Conservation (phyloP, 2,329 filamentous ascomycete species). For the Epichloe brachyelytri region DNA sequence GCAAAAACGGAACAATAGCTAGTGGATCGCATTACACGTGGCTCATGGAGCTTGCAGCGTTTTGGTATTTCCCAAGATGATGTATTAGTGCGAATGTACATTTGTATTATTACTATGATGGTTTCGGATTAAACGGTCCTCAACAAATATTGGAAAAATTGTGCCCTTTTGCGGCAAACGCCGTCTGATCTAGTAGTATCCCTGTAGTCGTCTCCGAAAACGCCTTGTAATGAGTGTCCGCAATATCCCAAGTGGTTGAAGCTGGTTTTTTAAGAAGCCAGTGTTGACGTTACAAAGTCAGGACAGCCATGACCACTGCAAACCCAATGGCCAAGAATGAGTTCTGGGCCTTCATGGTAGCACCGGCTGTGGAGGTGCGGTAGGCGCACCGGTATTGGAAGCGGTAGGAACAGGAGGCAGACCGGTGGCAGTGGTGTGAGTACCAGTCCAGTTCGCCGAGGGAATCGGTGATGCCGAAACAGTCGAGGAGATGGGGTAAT, state of each 20-base stretch:
- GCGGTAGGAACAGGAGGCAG: background rate
- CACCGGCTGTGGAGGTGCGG: background rate
- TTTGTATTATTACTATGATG: background rate
- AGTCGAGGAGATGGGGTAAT: background rate
- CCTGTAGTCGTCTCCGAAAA: background rate
- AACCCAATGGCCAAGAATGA: constrained; percentile 6
- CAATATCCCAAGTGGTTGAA: background rate
- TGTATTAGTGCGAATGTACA: background rate
- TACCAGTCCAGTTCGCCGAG: constrained; percentile 1
- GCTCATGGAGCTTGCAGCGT: too few relatives aligned
- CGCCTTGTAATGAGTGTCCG: background rate
- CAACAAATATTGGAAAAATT: background rate
- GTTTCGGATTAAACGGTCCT: background rate
- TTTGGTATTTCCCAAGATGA: too few relatives aligned
- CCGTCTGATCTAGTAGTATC: background rate
- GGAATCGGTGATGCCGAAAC: background rate
- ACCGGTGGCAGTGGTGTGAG: background rate
- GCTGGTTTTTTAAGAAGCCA: background rate
- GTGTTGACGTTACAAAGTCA: constrained; percentile 2
- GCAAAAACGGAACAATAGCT: too few relatives aligned
- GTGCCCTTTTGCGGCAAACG: background rate
- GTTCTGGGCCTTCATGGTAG: constrained; percentile 4
- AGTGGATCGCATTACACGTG: too few relatives aligned
- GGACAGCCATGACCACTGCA: constrained; percentile 4
- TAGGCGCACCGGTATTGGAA: background rate